Percentiles rank a stretch among this genome's conserved stretches.
phyloP scores from a whole-genome alignment of 331 rosid genomes.

The Acacia pycnantha region DNA sequence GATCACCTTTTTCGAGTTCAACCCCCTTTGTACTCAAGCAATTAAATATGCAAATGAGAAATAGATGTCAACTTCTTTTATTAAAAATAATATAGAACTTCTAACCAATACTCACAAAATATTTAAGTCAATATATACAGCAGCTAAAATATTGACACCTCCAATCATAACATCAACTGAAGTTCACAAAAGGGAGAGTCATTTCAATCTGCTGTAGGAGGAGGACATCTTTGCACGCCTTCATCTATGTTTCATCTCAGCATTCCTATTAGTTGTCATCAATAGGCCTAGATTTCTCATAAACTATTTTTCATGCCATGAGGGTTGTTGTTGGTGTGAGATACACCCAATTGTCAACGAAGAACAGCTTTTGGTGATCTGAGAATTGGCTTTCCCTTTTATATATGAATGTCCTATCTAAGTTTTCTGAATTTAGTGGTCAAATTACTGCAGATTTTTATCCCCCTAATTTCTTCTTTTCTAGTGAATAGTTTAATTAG shows the following conservation, averaged over 20 bases:
- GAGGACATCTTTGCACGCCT: not conserved
- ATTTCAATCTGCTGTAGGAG: not conserved
- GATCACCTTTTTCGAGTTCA: not conserved
- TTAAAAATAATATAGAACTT: not conserved
- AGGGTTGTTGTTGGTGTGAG: not conserved
- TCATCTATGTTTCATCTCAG: not conserved
- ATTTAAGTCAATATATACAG: not conserved
- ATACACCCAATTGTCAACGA: not conserved
- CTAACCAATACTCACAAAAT: slow-evolving; percentile 9
- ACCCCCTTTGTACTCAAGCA: slow-evolving; percentile 8
- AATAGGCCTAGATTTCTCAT: not conserved
- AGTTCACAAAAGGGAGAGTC: not conserved
- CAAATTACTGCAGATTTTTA: not conserved
- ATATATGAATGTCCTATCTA: not conserved
- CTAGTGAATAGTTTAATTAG: not conserved
- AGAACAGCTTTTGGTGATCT: not conserved
- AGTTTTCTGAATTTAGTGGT: not conserved
- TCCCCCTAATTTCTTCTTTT: not conserved
- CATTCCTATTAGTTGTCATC: not conserved
- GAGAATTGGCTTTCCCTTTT: not conserved
- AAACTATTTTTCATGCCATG: not conserved
- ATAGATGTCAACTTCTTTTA: not conserved
- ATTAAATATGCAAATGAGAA: not conserved
- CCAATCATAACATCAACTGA: not conserved
- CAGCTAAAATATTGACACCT: not conserved